Evolutionary conservation across 495 filamentous ascomycete genomes (phyloP).

Genomic region (Extremus antarcticus): DNA sequence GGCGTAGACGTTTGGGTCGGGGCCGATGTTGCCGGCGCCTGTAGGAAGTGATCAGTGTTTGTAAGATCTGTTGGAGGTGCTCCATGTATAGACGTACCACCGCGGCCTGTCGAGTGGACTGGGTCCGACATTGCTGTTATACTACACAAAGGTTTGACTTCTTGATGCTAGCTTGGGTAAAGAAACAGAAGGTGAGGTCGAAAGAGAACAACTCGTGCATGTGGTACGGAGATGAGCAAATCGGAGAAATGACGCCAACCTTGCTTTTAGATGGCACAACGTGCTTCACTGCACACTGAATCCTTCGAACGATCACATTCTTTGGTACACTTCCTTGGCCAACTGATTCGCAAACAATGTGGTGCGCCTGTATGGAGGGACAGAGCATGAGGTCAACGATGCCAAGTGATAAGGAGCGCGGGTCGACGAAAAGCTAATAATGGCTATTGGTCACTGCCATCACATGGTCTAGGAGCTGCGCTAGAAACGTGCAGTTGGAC

Average conservation of each 20-base stretch:
- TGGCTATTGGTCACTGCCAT: no score
- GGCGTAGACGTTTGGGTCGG: slow-evolving; percentile 24
- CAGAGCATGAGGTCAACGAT: neutral
- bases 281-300: neutral
- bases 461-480: no score
- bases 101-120: slow-evolving; percentile 31
- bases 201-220: neutral
- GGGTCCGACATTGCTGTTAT: slow-evolving; percentile 1
- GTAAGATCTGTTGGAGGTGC: neutral
- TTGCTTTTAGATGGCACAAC: neutral
- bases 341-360: neutral
- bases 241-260: neutral
- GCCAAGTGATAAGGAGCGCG: neutral
- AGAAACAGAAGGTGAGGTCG: no score
- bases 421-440: no score
- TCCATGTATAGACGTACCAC: slow-evolving; percentile 18
- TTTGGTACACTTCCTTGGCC: neutral
- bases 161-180: no score
- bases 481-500: no score
- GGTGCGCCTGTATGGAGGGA: neutral
- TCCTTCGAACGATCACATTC: neutral
- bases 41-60: neutral
- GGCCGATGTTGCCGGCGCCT: slow-evolving; percentile 34
- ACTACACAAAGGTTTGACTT: no score
- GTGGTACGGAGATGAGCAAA: neutral